A percentile compares a stretch with the other conserved stretches of the same genome.
These are phyloP conservation scores for Yamadazyma dushanensis DNA, from an alignment of 1,139 yeast genomes.

Conservation along the genomic window DNA sequence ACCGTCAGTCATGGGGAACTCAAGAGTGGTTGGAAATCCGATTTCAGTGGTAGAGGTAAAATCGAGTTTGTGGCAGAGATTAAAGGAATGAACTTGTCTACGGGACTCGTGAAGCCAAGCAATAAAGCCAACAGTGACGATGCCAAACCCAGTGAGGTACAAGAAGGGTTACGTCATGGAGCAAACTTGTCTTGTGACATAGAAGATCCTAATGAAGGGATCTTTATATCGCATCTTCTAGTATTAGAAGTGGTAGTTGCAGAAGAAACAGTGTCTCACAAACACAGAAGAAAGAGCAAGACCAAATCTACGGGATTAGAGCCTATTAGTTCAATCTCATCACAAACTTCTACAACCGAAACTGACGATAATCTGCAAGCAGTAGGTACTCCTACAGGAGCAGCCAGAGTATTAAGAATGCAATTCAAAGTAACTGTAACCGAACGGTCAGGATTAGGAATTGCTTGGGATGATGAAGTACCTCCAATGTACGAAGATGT, in stretches of 20 bases:
- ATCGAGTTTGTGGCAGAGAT: conserved; percentile 77
- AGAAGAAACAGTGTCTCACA: conserved; percentile 66
- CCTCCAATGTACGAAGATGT: conserved; percentile 95
- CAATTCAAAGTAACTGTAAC: conserved; percentile 80
- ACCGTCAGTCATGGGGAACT: conserved; percentile 77
- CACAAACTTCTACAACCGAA: conserved; percentile 14
- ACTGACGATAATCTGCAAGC: conserved; percentile 17
- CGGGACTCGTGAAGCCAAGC: conserved; percentile 45
- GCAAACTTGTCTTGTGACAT: conserved; percentile 77
- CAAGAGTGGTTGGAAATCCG: conserved; percentile 93
- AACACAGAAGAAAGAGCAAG: conserved; percentile 16
- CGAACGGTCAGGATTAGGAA: conserved; percentile 92
- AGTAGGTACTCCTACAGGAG: conserved; percentile 85
- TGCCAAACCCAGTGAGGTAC: conserved; percentile 24
- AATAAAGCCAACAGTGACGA: conserved; percentile 29
- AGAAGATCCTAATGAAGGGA: conserved; percentile 78
- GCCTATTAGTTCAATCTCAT: conserved; percentile 29
- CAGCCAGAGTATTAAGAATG: conserved; percentile 92
- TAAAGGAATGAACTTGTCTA: conserved; percentile 54
- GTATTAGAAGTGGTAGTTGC: conserved; percentile 90
- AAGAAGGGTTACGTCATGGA: conserved; percentile 35
- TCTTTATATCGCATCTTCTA: conserved; percentile 70
- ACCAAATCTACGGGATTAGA: conserved; percentile 21
- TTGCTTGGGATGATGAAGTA: conserved; percentile 98
- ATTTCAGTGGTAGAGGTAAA: conserved; percentile 71